A percentile compares a stretch with the other conserved stretches of the same genome.
Conservation (phyloP, 2,329 filamentous ascomycete species). For the Bipolaris sorokiniana region DNA sequence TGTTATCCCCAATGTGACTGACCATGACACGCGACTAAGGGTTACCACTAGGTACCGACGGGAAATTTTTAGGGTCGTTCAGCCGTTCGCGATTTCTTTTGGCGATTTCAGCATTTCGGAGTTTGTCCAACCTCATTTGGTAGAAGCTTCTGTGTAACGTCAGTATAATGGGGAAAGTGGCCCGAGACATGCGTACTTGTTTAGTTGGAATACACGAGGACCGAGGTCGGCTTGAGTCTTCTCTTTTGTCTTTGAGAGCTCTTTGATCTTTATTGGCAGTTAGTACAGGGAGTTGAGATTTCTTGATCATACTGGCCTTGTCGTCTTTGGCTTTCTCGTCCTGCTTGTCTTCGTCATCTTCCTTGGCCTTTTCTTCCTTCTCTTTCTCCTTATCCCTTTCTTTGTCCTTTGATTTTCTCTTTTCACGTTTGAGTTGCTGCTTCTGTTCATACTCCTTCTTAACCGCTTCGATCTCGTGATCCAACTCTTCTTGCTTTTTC, state of each 20-base stretch:
- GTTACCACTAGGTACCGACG: constrained; percentile 75
- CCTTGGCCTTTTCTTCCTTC: constrained; percentile 61
- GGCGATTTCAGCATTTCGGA: constrained; percentile 77
- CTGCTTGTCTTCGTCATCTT: constrained; percentile 67
- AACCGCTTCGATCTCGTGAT: constrained; percentile 56
- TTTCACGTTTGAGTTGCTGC: constrained; percentile 64
- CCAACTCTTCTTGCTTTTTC: constrained; percentile 60
- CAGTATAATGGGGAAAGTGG: background rate
- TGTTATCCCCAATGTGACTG: background rate
- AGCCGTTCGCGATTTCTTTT: constrained; percentile 82
- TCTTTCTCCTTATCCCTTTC: constrained; percentile 69
- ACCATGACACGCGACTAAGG: constrained; percentile 26
- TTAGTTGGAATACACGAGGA: constrained; percentile 81
- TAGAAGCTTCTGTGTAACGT: constrained; percentile 72
- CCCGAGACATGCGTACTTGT: constrained; percentile 63
- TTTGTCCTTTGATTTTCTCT: constrained; percentile 54
- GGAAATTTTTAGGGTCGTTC: constrained; percentile 79
- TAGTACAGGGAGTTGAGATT: constrained; percentile 10
- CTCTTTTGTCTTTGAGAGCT: constrained; percentile 56
- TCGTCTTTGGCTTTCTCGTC: constrained; percentile 69
- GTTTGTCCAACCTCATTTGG: constrained; percentile 80
- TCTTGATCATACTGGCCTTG: constrained; percentile 54
- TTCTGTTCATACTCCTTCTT: constrained; percentile 58
- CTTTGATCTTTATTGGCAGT: constrained; percentile 49
- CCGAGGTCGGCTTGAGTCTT: constrained; percentile 64